Evolutionary conservation across 2,329 filamentous ascomycete genomes (phyloP).

Genomic region (Botrytis aclada): DNA sequence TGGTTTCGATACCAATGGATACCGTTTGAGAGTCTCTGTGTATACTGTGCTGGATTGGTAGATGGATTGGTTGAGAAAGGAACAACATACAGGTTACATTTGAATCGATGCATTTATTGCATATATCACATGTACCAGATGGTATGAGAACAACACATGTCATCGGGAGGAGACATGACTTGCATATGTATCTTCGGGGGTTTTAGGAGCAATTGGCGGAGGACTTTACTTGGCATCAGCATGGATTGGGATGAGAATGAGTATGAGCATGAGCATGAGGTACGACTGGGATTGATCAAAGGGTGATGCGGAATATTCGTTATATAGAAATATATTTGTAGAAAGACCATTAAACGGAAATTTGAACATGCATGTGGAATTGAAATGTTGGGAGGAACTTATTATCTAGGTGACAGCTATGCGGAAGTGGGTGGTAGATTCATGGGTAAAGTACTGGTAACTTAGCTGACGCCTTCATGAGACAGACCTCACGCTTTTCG

Average conservation of each 20-base stretch:
- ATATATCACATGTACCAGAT: not conserved
- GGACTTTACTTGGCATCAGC: not conserved
- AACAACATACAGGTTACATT: conserved; percentile 2
- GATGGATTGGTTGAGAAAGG: not conserved
- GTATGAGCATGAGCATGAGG: not conserved
- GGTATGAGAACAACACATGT: conserved; percentile 5
- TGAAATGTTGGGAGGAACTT: not conserved
- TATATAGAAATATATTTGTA: not conserved
- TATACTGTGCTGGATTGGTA: not conserved
- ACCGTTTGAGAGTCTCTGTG: not conserved
- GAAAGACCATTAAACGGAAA: not conserved
- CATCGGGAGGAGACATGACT: not conserved
- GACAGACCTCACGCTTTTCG: not conserved
- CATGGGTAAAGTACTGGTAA: not conserved
- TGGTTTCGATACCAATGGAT: conserved; percentile 15
- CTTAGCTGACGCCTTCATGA: not conserved
- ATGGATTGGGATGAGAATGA: not conserved
- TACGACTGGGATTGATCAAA: not conserved
- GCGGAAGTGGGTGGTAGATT: not conserved
- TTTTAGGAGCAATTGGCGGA: conserved; percentile 7
- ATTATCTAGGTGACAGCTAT: no score
- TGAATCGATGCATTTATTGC: not conserved
- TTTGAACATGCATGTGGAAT: not conserved
- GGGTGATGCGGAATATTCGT: not conserved
- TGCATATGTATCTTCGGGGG: conserved; percentile 14